These are phyloP conservation scores for Drechslerella stenobrocha DNA, from an alignment of 2,329 filamentous ascomycete genomes.

Conservation along the genomic window DNA sequence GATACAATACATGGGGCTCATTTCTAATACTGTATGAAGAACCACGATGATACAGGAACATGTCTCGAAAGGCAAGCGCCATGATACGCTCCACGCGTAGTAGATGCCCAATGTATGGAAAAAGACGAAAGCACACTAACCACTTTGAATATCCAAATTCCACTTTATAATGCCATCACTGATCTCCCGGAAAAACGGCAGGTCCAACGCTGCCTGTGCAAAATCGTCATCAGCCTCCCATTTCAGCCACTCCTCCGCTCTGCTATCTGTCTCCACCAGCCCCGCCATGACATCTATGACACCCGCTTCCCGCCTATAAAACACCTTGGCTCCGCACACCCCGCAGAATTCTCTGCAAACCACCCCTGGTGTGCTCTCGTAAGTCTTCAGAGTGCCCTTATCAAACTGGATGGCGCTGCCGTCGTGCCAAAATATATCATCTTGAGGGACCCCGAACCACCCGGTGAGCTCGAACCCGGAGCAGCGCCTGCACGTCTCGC, in stretches of 20 bases:
- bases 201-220: conserved; percentile 22
- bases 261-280: conserved; percentile 23
- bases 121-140: too few relatives aligned
- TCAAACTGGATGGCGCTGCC: conserved; percentile 24
- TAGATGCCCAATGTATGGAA: too few relatives aligned
- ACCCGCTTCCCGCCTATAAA: conserved; percentile 19
- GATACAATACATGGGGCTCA: too few relatives aligned
- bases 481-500: conserved; percentile 34
- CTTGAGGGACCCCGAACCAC: conserved; percentile 20
- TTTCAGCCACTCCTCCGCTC: conserved; percentile 29
- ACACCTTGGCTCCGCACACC: conserved; percentile 37
- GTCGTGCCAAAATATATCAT: conserved; percentile 32
- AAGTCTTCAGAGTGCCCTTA: conserved; percentile 32
- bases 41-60: too few relatives aligned
- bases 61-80: too few relatives aligned
- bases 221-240: conserved; percentile 24
- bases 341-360: conserved; percentile 26
- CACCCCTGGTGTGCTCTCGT: conserved; percentile 25
- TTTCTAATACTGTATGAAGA: too few relatives aligned
- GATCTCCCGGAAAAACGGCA: conserved; percentile 12
- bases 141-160: too few relatives aligned
- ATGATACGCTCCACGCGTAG: too few relatives aligned
- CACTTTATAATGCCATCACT: conserved; percentile 25
- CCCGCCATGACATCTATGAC: conserved; percentile 25
- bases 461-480: conserved; percentile 30